Conservation (phyloP, 2,329 filamentous ascomycete genomes). For the Tolypocladium cylindrosporum region DNA sequence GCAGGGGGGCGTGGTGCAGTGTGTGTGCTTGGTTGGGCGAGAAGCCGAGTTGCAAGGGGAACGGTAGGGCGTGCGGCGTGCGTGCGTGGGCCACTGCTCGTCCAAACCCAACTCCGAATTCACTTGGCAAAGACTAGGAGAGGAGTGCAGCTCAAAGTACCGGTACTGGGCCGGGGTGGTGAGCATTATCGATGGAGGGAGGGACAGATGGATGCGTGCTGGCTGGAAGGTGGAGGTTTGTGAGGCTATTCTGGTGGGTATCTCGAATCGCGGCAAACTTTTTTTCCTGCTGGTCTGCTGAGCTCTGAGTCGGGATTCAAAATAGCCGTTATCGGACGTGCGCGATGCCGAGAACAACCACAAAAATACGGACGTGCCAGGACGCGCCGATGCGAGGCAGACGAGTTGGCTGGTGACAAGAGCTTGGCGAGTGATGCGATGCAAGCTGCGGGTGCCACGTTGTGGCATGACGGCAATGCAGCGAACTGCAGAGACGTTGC, state of each 20-base stretch:
- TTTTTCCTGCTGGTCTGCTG: neutral
- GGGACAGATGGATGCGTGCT: neutral
- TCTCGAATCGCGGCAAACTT: neutral
- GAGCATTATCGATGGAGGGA: neutral
- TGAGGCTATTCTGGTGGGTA: neutral
- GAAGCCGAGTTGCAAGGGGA: neutral
- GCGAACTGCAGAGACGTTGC: neutral
- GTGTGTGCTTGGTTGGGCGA: neutral
- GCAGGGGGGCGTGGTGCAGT: neutral
- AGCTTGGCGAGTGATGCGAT: neutral
- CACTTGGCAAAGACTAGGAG: neutral
- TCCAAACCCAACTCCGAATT: neutral
- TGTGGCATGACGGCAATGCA: neutral
- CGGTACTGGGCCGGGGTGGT: neutral
- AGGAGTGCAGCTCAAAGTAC: neutral
- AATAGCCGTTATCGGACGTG: slow-evolving; percentile 1
- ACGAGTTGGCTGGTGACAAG: neutral
- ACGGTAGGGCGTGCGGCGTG: too few relatives aligned
- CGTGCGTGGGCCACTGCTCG: neutral
- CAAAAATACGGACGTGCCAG: neutral
- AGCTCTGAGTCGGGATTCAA: neutral
- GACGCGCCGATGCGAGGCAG: neutral
- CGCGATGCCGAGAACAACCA: neutral
- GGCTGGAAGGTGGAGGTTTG: neutral
- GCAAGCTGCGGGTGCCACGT: neutral